Evolutionary conservation across 2,329 filamentous ascomycete genomes (phyloP).

Genomic region (Fonsecaea erecta): DNA sequence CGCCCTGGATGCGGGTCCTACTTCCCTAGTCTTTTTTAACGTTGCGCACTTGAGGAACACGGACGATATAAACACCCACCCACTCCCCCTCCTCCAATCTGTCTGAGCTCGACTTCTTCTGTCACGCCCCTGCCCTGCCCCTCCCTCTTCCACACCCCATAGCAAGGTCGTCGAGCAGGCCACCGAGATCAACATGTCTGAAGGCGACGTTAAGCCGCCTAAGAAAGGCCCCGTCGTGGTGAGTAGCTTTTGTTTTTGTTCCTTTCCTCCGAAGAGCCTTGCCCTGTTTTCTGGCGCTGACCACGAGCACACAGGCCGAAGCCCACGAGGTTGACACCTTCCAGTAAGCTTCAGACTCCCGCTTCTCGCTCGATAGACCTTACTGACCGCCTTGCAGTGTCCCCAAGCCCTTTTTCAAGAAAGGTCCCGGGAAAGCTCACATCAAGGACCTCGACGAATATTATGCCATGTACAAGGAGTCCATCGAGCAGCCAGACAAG

Average conservation of each 20-base stretch:
- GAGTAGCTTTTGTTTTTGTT: constrained; percentile 34
- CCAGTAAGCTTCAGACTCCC: constrained; percentile 43
- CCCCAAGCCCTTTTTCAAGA: constrained; percentile 61
- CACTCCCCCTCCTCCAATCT: background rate
- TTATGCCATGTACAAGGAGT: constrained; percentile 73
- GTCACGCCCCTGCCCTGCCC: constrained; percentile 3
- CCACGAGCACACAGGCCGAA: constrained; percentile 42
- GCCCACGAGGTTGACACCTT: constrained; percentile 56
- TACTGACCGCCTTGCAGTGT: constrained; percentile 45
- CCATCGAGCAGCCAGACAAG: constrained; percentile 82
- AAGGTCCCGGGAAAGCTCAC: constrained; percentile 66
- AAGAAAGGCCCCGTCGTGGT: constrained; percentile 45
- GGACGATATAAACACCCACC: constrained; percentile 23
- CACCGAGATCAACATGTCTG: constrained; percentile 42
- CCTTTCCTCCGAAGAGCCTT: constrained; percentile 4
- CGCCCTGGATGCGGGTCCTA: constrained; percentile 11
- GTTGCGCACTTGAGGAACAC: constrained; percentile 6
- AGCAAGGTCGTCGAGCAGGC: background rate
- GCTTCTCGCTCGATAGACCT: background rate
- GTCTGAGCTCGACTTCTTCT: constrained; percentile 11
- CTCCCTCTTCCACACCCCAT: background rate
- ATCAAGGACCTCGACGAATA: constrained; percentile 65
- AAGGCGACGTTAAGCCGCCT: constrained; percentile 42
- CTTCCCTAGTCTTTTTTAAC: constrained; percentile 8
- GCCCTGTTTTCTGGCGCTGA: constrained; percentile 13